Base-by-base conservation (phyloP, 495 filamentous ascomycete genomes). In the Sporormia fimetaria region DNA sequence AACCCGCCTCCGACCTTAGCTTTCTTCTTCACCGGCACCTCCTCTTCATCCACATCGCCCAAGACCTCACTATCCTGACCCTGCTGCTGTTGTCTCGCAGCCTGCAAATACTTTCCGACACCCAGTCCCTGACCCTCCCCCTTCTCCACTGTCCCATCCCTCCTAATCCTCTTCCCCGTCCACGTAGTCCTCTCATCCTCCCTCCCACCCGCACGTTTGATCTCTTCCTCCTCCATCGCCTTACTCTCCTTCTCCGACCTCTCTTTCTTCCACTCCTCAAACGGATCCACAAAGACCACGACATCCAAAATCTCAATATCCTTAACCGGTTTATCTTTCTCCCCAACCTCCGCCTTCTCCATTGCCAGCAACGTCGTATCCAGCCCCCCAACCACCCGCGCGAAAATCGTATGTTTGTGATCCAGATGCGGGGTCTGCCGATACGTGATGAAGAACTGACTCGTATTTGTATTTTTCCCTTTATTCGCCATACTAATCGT, bases 371-470 rank as follows among this genome's bases (percentile, higher is more conserved):
- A 63, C 2, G 81, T 78, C 10, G 83, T 80, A 38, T 62, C 57
- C 15, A 76, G 52, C 7, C 84, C 85, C 21, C 80, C 83, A 11
- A 94, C 81, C 2, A 96, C 76, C 21, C 73, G 71, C 3, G 76
- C 90, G 52, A 98, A 96, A 21, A 96, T 81, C n/a, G 90, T 96
- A 59, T 98, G 90, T 48, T 98, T 98, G 40, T 77, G 68, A 57
- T 95, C 84, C 9, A 98, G 71, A 63, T 98, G 90, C 55, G 75
- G 74, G 0, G 77, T 71, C 1, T 80, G 69, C 14, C 81, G 77
- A 58, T 96, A 96, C 1, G 78, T 83, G 52, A 98, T 81, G 65
- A 98, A 98, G 59, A 96, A 98, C 63, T 98, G 90, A 40, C 72
- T 80, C 23, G 80, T 84, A 55, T 98, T 98, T 2, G 92, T 96